Conservation (phyloP, 495 filamentous ascomycete species). For the Immersiella caudata region DNA sequence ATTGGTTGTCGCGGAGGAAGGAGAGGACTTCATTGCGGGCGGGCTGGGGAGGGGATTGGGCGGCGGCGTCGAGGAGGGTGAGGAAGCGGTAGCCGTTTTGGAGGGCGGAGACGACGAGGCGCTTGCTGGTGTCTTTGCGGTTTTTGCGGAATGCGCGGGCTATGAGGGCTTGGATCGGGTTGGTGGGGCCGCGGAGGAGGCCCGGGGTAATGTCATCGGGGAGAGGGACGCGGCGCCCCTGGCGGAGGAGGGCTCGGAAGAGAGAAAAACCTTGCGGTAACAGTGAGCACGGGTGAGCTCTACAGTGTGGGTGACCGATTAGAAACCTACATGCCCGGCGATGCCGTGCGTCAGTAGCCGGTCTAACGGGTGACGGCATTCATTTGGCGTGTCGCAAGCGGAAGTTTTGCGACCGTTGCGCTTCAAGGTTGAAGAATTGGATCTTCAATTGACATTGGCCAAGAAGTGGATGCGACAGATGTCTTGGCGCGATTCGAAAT, state of each 20-base stretch:
- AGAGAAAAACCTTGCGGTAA: slow-evolving; percentile 64
- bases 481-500: slow-evolving; percentile 5
- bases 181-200: slow-evolving; percentile 41
- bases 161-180: slow-evolving; percentile 47
- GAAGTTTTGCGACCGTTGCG: not conserved
- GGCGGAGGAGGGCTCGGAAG: slow-evolving; percentile 70
- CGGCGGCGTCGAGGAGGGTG: slow-evolving; percentile 27
- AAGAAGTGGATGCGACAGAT: not conserved
- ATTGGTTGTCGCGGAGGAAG: slow-evolving; percentile 41
- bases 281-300: not conserved
- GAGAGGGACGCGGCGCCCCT: slow-evolving; percentile 55
- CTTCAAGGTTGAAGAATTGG: slow-evolving; percentile 16
- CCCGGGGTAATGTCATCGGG: slow-evolving; percentile 42
- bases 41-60: slow-evolving; percentile 21
- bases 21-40: slow-evolving; percentile 33
- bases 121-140: slow-evolving; percentile 54
- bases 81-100: slow-evolving; percentile 62
- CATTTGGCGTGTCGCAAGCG: slow-evolving; percentile 28
- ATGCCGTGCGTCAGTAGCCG: slow-evolving; percentile 56
- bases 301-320: not conserved
- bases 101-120: slow-evolving; percentile 57
- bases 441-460: not conserved
- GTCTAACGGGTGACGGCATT: slow-evolving; percentile 50
- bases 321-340: slow-evolving; percentile 63
- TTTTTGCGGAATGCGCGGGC: slow-evolving; percentile 63